Conservation (phyloP, 2,329 filamentous ascomycete genomes). For the Cylindrodendrum hubeiense region DNA sequence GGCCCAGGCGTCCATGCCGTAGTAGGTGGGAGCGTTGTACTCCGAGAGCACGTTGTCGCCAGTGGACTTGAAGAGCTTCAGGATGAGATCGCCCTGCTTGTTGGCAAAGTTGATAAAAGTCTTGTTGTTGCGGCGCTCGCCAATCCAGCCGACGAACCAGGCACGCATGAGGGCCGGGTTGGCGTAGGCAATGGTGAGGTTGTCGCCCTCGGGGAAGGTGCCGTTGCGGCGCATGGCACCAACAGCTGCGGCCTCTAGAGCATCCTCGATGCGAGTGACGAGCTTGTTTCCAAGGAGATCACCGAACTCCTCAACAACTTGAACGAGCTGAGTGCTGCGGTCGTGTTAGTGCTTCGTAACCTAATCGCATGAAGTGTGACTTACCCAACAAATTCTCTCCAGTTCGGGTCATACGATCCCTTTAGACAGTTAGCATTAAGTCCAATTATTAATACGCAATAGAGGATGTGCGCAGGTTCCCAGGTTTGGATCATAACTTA, state of each 20-base stretch:
- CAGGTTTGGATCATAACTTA: not conserved
- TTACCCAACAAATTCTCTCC: slow-evolving; percentile 53
- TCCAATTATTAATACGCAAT: not conserved
- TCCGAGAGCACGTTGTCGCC: slow-evolving; percentile 51
- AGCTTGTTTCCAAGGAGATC: slow-evolving; percentile 47
- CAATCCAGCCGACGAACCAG: slow-evolving; percentile 56
- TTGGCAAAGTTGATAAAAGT: slow-evolving; percentile 53
- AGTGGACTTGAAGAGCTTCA: slow-evolving; percentile 46
- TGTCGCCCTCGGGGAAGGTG: slow-evolving; percentile 51
- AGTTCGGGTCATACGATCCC: slow-evolving; percentile 47
- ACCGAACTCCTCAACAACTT: slow-evolving; percentile 51
- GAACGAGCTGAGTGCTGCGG: slow-evolving; percentile 48
- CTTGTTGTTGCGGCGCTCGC: slow-evolving; percentile 51
- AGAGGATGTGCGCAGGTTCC: not conserved
- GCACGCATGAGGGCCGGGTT: slow-evolving; percentile 58
- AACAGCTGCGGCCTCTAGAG: slow-evolving; percentile 51
- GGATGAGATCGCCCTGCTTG: slow-evolving; percentile 45
- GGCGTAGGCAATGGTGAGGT: slow-evolving; percentile 53
- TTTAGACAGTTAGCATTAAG: not conserved
- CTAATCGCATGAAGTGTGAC: slow-evolving; percentile 6
- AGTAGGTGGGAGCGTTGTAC: slow-evolving; percentile 57
- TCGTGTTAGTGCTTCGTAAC: slow-evolving; percentile 4
- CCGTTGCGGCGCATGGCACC: slow-evolving; percentile 56
- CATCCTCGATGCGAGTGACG: slow-evolving; percentile 51
- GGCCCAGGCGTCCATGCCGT: slow-evolving; percentile 56